phyloP scores from a whole-genome alignment of 768 basidiomycete genomes.

The Russula sp. region DNA sequence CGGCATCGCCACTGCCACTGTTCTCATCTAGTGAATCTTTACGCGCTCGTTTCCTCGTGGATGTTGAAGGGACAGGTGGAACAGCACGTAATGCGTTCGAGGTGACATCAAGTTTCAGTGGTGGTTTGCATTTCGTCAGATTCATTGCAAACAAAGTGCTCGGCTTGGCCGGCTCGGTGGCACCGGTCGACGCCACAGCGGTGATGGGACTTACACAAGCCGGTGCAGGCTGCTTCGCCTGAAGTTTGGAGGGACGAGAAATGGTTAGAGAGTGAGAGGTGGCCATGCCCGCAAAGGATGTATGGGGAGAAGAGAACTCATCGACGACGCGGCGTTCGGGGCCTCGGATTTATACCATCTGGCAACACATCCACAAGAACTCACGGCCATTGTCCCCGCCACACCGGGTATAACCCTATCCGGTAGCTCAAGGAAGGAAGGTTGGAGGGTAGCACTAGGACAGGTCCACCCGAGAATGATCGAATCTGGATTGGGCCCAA shows the following conservation, averaged over 20 bases:
- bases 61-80: conserved; percentile 6
- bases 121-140: conserved; percentile 6
- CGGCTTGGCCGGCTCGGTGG: background rate
- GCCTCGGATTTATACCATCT: conserved; percentile 18
- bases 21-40: conserved; percentile 24
- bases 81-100: background rate
- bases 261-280: conserved; percentile 2
- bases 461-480: conserved; percentile 10
- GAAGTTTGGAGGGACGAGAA: conserved; percentile 22
- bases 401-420: conserved; percentile 12
- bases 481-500: background rate
- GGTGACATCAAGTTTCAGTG: conserved; percentile 13
- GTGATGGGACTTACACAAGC: conserved; percentile 12
- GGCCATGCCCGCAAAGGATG: conserved; percentile 16
- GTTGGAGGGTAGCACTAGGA: background rate
- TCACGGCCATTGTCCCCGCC: conserved; percentile 14
- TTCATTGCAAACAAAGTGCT: background rate
- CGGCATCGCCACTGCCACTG: conserved; percentile 9
- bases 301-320: conserved; percentile 1
- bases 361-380: conserved; percentile 15
- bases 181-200: conserved; percentile 2
- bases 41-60: conserved; percentile 22
- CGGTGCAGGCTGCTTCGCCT: conserved; percentile 14
- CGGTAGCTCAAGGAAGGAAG: background rate
- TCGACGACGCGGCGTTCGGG: background rate